Base-by-base conservation (phyloP, 2,329 filamentous ascomycete species). In the Trichophyton mentagrophytes region DNA sequence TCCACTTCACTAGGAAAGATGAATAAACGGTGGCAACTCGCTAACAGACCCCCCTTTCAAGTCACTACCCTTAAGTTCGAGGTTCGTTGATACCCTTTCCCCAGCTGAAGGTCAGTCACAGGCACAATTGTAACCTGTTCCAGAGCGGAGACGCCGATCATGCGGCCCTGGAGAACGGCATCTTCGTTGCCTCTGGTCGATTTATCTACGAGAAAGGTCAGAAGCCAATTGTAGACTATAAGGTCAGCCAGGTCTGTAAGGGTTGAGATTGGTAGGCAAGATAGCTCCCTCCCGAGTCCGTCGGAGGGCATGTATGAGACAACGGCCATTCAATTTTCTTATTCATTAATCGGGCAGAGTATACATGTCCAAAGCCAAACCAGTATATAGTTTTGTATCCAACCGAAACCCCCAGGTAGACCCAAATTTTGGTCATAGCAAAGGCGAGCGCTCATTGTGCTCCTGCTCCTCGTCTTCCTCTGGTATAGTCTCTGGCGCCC, bases 61-160 rank as follows among this genome's bases (percentile, higher is more conserved):
- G 73, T 74, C 64, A 74, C 67, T 17, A 68, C 73, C 59, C 65
- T 74, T 40, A 69, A 69, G 17, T 72, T 76, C 60, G 69, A 76
- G 68, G 71, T 72, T 42, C 25, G 17, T 30, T 38, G 46, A 59
- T 27, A 11, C n/a, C 33, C 51, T 25, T 20, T 13, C n/a, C 15
- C 33, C 30, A 22, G 7, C n/a, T 20, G n/a, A 27, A 38, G 33
- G 9, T 38, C 33, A 38, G 20, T 8, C 17, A 53, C 27, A 53
- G 49, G n/a, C 4, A 36, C 20, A 20, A 13, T 38, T 30, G 20
- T 38, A 38, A 61, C 7, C 15, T 55, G 25, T 44, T 60, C 44
- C 60, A 76, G 70, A 77, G 75, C 11, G 75, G 74, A n/a, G 69
- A 74, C 53, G 70, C 71, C 60, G 68, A 69, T 58, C 74, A 76